Base-by-base conservation (phyloP, 2,329 filamentous ascomycete genomes). In the Botrytis tulipae region DNA sequence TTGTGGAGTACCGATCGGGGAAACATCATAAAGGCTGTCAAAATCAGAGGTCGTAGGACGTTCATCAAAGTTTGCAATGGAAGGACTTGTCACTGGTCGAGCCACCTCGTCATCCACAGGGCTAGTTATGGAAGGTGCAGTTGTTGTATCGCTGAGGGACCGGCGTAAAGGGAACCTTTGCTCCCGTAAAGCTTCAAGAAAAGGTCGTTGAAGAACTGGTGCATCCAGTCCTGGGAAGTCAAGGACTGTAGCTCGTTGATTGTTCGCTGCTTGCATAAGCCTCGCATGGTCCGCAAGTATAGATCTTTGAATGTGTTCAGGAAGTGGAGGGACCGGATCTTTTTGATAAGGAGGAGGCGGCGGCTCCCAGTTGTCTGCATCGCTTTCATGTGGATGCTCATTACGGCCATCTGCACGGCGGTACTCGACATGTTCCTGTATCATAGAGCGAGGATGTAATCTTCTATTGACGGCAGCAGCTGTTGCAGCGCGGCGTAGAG, bases 281-380 rank as follows among this genome's bases (percentile, higher is more conserved):
- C 78, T 76, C 67, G 78, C 76, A 72, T 78, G 77, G 46, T 80
- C 79, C 59, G 78, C 79, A 29, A 78, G 75, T 22, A 82, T 73
- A 51, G 79, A 80, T 76, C 79, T 78, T 66, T 80, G 80, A 40
- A 82, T 80, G 71, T 82, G 78, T 57, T 81, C 80, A 40, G 81
- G 81, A 40, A 82, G 72, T 44, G 78, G 78, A 51, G 78, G 77
- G 51, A 84, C 80, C n/a, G 83, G 82, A 0, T 92, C 90, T 72
- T 89, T 88, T 59, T 90, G 89, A 78, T 97, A 97, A 1, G 93
- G 93, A 4, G 93, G 93, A 14, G 93, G 93, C 8, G 93, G 93
- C 8, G 93, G 92, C 7, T 94, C 92, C 93, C 93, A 97, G 78
- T 95, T 93, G 78, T 96, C 93, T 6, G 93, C 93, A 80, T 96